Conservation (phyloP, 2,329 filamentous ascomycete genomes). For the Aurifilum marmelostoma region DNA sequence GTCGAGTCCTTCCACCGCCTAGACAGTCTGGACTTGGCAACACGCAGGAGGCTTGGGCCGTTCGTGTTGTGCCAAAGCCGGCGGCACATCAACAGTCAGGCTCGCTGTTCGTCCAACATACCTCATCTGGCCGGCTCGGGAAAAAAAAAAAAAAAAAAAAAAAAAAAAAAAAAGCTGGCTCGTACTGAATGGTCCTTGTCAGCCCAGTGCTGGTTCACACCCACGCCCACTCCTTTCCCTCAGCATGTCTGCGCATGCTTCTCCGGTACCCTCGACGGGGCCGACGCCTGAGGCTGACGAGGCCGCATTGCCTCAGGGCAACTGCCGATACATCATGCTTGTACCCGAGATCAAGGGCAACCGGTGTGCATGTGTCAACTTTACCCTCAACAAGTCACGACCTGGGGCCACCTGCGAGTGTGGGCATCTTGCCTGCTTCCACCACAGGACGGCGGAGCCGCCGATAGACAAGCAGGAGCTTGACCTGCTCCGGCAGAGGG, state of each 20-base stretch:
- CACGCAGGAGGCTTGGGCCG: not conserved
- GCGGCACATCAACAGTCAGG: not conserved
- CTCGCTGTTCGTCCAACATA: not conserved
- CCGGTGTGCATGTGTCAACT: conserved; percentile 62
- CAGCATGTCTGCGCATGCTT: conserved; percentile 36
- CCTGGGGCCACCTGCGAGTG: conserved; percentile 61
- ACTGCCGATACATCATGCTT: conserved; percentile 62
- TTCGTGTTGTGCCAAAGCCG: not conserved
- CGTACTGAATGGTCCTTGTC: conserved; percentile 4
- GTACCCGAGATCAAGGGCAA: conserved; percentile 60
- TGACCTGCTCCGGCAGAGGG: conserved; percentile 47
- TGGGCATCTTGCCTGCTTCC: conserved; percentile 63
- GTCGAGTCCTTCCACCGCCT: not conserved
- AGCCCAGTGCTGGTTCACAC: conserved; percentile 3
- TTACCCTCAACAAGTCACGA: conserved; percentile 56
- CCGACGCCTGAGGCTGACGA: conserved; percentile 43
- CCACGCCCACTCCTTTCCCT: not conserved
- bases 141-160: no score
- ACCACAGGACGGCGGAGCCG: conserved; percentile 52
- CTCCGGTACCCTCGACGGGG: conserved; percentile 38
- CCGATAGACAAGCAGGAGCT: conserved; percentile 51
- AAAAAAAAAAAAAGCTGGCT: not conserved
- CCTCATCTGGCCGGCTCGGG: not conserved
- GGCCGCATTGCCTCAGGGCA: conserved; percentile 55
- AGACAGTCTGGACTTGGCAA: not conserved